Evolutionary conservation across 257 asterid genomes (phyloP).

Genomic region (Nicotiana undulata): DNA sequence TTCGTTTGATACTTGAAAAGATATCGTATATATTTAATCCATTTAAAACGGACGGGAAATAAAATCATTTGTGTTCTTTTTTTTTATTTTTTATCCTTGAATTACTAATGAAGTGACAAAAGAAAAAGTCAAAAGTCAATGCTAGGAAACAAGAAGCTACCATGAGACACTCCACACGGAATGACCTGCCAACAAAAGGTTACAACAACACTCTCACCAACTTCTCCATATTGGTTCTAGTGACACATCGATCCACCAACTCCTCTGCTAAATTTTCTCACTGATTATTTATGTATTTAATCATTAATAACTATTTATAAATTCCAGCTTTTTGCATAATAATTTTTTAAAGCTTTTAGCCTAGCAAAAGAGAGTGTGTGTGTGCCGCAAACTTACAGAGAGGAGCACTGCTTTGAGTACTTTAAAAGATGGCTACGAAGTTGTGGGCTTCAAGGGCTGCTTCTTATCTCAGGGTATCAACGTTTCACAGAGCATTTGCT

Average conservation of each 20-base stretch:
- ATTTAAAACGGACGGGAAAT: too few species aligned
- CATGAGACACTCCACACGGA: background rate
- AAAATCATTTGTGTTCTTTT: too few species aligned
- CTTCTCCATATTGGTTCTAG: conserved; percentile 14
- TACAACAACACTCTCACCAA: conserved; percentile 14
- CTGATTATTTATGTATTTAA: background rate
- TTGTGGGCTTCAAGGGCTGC: conserved; percentile 77
- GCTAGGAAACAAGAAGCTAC: background rate
- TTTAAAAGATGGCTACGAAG: conserved; percentile 52
- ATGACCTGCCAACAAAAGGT: background rate
- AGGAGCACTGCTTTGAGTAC: background rate
- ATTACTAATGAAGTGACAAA: background rate
- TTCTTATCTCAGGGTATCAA: conserved; percentile 69
- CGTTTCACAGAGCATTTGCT: conserved; percentile 63
- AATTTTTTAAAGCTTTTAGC: background rate
- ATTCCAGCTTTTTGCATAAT: too few species aligned
- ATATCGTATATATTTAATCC: too few species aligned
- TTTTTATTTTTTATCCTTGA: too few species aligned
- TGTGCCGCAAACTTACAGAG: background rate
- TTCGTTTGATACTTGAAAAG: too few species aligned
- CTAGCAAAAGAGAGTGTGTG: background rate
- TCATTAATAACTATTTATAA: background rate
- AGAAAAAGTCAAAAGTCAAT: background rate
- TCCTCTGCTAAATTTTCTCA: background rate
- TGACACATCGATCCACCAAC: conserved; percentile 30